These are phyloP conservation scores for Bathelium albidoporum DNA, from an alignment of 495 filamentous ascomycete genomes.

Conservation along the genomic window DNA sequence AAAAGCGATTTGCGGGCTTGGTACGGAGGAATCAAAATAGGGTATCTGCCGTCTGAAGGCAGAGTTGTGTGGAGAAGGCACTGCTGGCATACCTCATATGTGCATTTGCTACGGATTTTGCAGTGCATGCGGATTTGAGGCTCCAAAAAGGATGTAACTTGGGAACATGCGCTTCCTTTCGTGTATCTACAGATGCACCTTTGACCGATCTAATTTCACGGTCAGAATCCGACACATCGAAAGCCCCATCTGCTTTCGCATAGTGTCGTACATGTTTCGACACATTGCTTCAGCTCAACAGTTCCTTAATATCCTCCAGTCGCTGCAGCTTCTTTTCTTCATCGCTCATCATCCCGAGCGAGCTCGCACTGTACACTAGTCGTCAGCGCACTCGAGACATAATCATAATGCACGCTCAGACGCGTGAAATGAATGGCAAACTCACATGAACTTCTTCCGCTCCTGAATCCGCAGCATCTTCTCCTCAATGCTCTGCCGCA, in stretches of 20 bases:
- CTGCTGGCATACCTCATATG: background rate
- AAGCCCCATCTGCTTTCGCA: background rate
- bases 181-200: background rate
- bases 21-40: background rate
- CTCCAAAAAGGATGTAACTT: background rate
- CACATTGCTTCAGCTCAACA: constrained; percentile 55
- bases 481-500: constrained; percentile 84
- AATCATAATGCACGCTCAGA: too few relatives aligned
- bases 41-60: background rate
- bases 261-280: background rate
- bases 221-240: background rate
- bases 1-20: background rate
- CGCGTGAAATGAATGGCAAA: too few relatives aligned
- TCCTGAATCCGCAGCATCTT: constrained; percentile 92
- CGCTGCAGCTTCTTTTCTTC: constrained; percentile 84
- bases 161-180: background rate
- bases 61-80: background rate
- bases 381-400: background rate
- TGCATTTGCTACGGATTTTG: background rate
- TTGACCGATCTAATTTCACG: background rate
- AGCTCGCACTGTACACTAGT: constrained; percentile 58
- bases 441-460: constrained; percentile 88
- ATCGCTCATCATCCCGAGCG: constrained; percentile 84
- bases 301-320: constrained; percentile 87
- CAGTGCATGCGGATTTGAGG: background rate